Conservation (phyloP, 495 filamentous ascomycete genomes). For the Podospora sp. region DNA sequence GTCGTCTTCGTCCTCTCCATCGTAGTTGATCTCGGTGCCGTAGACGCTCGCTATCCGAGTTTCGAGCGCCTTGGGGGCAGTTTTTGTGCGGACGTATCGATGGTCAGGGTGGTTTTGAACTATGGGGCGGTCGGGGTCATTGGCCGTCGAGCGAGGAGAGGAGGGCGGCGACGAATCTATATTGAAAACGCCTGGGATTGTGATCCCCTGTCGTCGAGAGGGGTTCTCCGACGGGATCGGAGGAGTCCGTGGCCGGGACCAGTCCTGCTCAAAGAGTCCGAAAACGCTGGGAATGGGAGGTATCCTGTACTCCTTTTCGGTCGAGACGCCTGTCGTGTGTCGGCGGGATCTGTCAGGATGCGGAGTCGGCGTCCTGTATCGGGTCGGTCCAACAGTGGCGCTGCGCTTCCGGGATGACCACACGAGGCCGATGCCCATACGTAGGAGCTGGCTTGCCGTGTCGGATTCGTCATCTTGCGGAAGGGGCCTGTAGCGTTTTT, state of each 20-base stretch:
- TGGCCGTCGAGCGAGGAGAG: neutral
- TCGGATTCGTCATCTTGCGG: neutral
- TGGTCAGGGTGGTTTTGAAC: neutral
- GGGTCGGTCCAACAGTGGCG: neutral
- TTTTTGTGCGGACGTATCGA: neutral
- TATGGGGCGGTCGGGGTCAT: neutral
- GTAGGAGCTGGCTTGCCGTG: neutral
- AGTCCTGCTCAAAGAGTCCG: neutral
- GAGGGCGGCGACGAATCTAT: neutral
- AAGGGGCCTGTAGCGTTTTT: neutral
- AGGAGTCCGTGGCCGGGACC: neutral
- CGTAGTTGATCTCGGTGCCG: too few species aligned
- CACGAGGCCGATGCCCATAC: neutral
- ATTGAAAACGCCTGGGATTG: neutral
- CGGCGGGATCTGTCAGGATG: neutral
- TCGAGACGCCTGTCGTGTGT: neutral
- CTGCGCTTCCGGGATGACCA: neutral
- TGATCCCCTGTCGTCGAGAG: neutral
- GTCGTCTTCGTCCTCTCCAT: too few species aligned
- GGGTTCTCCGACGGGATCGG: neutral
- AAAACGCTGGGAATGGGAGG: neutral
- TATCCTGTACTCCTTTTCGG: neutral
- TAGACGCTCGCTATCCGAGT: too few species aligned
- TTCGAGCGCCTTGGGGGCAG: too few species aligned
- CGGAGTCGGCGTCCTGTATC: neutral